Evolutionary conservation across 176 grass and related monocot genomes (phyloP), one percentile per base, ranked within the genome.

Genomic region (Coix lacrymajobi): DNA sequence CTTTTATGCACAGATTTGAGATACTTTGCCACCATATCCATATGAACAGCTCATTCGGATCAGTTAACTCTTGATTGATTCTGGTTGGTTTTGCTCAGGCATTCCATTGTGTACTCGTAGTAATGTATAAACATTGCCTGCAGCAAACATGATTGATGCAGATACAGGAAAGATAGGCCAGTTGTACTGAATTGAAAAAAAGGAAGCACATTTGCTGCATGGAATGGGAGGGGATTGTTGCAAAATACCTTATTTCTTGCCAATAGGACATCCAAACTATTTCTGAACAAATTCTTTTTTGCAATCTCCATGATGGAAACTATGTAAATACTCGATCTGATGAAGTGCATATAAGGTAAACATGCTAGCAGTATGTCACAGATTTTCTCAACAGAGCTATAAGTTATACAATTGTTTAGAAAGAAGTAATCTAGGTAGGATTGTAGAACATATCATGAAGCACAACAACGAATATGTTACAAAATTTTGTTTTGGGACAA

Each of bases 21-120:
- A 75, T 75, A 60, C 58, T 69, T 56, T 67, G 62, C 77, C 54
- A 17, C 66, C 79, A 46, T 34, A 62, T 57, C 66, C 79, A 46
- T 34, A 62, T 57, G 83, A 33, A 62, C 72, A 85, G 66, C 69
- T 83, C 40, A 69, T 79, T 43, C 30, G 8, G 48, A 74, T 68
- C 11, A 14, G 48, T 49, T 79, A 45, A 78, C 83, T 87, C 62
- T 86, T 80, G 75, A 80, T 89, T 91, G 67, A 37, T 93, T 87
- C 73, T 72, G 71, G 74, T 28, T 19, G 31, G 86, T 84, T 92
- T 85, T 26, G 61, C 84, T 52, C 44, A 11, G 71, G 76, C 45
- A 62, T 81, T 89, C 19, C 13, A 72, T 57, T 80, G 78, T 57
- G 71, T 86, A 58, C 40, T 69, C 77, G 20, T 71, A 62, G 64